phyloP scores from a whole-genome alignment of 129 eudicot genomes.

The Tagetes erecta region DNA sequence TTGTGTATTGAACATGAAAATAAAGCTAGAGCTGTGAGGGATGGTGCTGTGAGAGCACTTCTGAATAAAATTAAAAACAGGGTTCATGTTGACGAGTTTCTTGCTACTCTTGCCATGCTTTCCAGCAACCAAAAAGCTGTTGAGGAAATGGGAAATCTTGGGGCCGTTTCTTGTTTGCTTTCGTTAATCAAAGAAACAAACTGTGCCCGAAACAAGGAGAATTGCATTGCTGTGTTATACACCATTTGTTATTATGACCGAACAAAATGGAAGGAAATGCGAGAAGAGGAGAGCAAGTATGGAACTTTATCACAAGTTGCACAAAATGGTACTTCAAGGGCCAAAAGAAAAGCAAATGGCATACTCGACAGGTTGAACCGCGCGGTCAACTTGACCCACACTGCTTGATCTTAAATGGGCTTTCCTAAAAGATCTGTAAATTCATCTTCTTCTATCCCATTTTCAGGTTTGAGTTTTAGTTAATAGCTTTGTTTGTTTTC shows the following conservation, averaged over 20 bases:
- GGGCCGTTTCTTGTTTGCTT: slow-evolving; percentile 70
- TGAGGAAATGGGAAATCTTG: slow-evolving; percentile 84
- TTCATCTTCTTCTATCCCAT: slow-evolving; percentile 37
- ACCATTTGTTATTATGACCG: slow-evolving; percentile 76
- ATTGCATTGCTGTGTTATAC: slow-evolving; percentile 69
- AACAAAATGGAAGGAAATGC: slow-evolving; percentile 75
- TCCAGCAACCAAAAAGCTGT: slow-evolving; percentile 75
- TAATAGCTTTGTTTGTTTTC: slow-evolving; percentile 26
- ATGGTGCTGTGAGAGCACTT: slow-evolving; percentile 74
- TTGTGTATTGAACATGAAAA: slow-evolving; percentile 82
- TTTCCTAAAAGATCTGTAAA: slow-evolving; percentile 55
- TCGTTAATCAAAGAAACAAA: slow-evolving; percentile 63
- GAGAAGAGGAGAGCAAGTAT: slow-evolving; percentile 69
- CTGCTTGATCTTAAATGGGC: slow-evolving; percentile 57
- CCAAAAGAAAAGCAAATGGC: slow-evolving; percentile 88
- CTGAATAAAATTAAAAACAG: slow-evolving; percentile 58
- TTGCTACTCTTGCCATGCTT: slow-evolving; percentile 91
- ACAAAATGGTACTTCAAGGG: slow-evolving; percentile 90
- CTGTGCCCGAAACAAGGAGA: slow-evolving; percentile 82
- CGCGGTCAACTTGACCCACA: slow-evolving; percentile 70
- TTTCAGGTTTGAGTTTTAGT: slow-evolving; percentile 40
- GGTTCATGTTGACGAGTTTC: slow-evolving; percentile 67
- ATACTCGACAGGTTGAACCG: slow-evolving; percentile 83
- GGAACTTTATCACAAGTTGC: slow-evolving; percentile 78
- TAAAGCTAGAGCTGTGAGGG: slow-evolving; percentile 80